Percentiles rank a stretch among this genome's conserved stretches.
Evolutionary conservation across 495 filamentous ascomycete species (phyloP).

Genomic region (Penicillium ucsense): DNA sequence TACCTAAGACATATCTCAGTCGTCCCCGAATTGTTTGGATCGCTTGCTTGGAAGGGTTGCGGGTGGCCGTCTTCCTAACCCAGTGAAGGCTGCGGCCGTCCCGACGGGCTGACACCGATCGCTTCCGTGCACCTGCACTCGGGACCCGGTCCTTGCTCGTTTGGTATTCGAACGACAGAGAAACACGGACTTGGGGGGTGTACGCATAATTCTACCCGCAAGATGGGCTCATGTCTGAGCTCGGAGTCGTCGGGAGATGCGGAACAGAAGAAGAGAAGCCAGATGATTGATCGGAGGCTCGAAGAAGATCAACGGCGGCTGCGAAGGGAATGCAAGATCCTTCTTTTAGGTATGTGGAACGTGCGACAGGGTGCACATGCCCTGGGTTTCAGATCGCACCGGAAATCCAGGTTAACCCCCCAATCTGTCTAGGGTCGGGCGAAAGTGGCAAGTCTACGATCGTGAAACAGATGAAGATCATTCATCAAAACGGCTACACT

Average conservation of each 20-base stretch:
- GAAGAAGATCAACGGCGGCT: slow-evolving; percentile 87
- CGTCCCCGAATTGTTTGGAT: slow-evolving; percentile 1
- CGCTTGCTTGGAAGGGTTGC: slow-evolving; percentile 8
- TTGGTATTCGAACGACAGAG: slow-evolving; percentile 8
- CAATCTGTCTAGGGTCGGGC: slow-evolving; percentile 60
- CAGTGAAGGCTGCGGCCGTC: slow-evolving; percentile 13
- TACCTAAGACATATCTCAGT: not conserved
- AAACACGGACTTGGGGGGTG: not conserved
- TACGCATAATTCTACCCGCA: slow-evolving; percentile 6
- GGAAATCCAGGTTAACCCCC: not conserved
- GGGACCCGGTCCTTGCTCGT: slow-evolving; percentile 15
- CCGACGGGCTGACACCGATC: slow-evolving; percentile 18
- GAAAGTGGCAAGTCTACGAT: slow-evolving; percentile 99
- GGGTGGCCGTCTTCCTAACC: slow-evolving; percentile 10
- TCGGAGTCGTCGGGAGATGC: slow-evolving; percentile 62
- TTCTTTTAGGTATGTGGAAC: slow-evolving; percentile 67
- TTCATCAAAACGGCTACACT: slow-evolving; percentile 93
- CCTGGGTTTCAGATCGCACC: slow-evolving; percentile 3
- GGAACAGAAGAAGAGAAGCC: slow-evolving; percentile 89
- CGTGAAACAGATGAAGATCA: slow-evolving; percentile 99
- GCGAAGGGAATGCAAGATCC: slow-evolving; percentile 96
- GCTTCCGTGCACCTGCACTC: slow-evolving; percentile 17
- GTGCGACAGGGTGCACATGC: not conserved
- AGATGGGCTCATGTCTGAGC: slow-evolving; percentile 88
- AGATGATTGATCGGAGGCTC: slow-evolving; percentile 82